Evolutionary conservation across 352 stramenopile genomes (phyloP).

Genomic region (Blastocystis sp.): DNA sequence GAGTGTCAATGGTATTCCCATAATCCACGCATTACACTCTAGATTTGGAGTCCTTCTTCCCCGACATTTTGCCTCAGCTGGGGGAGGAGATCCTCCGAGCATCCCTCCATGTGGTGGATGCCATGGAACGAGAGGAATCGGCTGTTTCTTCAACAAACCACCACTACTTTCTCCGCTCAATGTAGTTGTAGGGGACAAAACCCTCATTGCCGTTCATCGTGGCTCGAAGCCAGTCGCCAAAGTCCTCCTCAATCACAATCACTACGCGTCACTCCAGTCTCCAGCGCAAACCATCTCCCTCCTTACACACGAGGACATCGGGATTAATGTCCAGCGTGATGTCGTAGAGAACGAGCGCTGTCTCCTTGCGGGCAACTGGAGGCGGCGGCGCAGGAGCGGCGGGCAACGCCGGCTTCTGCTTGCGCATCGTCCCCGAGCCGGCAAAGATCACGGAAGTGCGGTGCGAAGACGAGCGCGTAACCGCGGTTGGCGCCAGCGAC

Average conservation of each 20-base stretch:
- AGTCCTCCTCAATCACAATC: slow-evolving; percentile 64
- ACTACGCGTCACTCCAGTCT: neutral
- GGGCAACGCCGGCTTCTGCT: neutral
- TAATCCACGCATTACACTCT: neutral
- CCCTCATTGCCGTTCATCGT: slow-evolving; percentile 51
- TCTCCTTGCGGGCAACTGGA: slow-evolving; percentile 8
- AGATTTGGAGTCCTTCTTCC: neutral
- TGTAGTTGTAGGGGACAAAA: slow-evolving; percentile 66
- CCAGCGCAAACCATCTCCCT: neutral
- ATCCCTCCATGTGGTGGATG: neutral
- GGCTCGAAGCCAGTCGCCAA: slow-evolving; percentile 48
- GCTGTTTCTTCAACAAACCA: neutral
- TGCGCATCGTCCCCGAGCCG: neutral
- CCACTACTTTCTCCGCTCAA: slow-evolving; percentile 20
- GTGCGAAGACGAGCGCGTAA: neutral
- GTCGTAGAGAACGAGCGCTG: slow-evolving; percentile 51
- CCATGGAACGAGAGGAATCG: neutral
- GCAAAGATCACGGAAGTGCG: neutral
- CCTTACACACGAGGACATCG: slow-evolving; percentile 46
- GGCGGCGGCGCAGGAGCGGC: neutral
- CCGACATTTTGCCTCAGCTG: neutral
- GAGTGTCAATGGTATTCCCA: neutral
- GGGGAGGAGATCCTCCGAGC: neutral
- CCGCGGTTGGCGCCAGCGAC: neutral
- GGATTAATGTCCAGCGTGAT: slow-evolving; percentile 51